Base-by-base conservation (phyloP, 192 early-diverging fungal genomes). In the Spizellomyces punctatus region DNA sequence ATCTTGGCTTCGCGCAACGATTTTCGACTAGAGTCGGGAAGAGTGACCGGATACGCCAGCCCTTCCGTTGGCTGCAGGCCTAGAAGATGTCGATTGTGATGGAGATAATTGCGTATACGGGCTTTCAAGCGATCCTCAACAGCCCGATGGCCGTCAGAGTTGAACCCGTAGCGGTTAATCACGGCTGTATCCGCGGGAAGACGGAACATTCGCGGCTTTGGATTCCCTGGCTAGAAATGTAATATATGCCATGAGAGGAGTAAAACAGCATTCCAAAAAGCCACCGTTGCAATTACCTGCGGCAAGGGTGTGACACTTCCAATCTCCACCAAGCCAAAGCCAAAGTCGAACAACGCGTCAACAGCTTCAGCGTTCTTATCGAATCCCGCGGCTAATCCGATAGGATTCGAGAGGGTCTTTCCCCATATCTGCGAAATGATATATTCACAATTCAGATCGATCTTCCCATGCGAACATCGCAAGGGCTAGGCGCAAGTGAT, bases 351-450 rank as follows among this genome's bases (percentile, higher is more conserved):
- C 63, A 96, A 74, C 48, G 86, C 80, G 74, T 95, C 95, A 16
- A 95, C 84, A 0, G 91, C 94, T 78, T 95, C 92, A 9, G 83
- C 94, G 77, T 96, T 88, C 81, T 96, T 96, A 77, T 96, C 95
- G 62, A 88, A 96, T 21, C 95, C 95, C 21, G 95, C 95, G 8
- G 95, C 95, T 63, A 96, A 75, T 1, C 93, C 92, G 6, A 96
- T 71, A 5, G 95, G 95, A 82, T 94, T 95, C 5, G 79, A 67
- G 62, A 95, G 43, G 6, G 60, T 84, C 75, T 90, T 90, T 49
- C 89, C 89, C 84, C 86, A 95, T 49, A 95, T 71, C 83, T 91
- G 62, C 14, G 42, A 47, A 14, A 41, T 21, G 2, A 52, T 12
- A 17, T n/a, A 47, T 65, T 12, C 16, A 12, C 45, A 17, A 1